Base-by-base conservation (phyloP, 2,329 filamentous ascomycete species). In the Nannizzia gypsea region DNA sequence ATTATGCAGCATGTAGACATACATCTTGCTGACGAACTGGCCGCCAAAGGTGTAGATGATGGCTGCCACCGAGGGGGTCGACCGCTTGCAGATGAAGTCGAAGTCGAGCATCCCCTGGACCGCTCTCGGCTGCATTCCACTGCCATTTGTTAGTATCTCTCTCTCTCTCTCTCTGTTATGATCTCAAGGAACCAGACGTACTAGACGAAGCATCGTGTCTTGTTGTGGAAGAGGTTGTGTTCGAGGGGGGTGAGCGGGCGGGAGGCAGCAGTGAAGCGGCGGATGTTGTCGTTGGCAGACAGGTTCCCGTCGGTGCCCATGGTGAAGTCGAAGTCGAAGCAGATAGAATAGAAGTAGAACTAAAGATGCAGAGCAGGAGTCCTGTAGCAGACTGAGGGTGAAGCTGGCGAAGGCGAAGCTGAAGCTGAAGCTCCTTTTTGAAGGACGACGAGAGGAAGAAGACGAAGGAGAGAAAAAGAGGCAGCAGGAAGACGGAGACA, bases 11-110 rank as follows among this genome's bases (percentile, higher is more conserved):
- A 17, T 13, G 34, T 13, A 11, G 44, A 70, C 76, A 68, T 71
- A 83, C 93, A 99, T 97, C 87, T 99, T 99, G 86, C 90, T 96
- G 75, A 99, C 93, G 85, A 99, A 99, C 80, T 99, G 93, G 68
- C 93, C 93, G 75, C 93, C 93, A 73, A 99, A 99, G 70, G 93
- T 96, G 83, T 99, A 99, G 83, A 99, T 97, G 79, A 99, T 97
- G 74, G 91, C 93, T 67, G 93, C 93, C 62, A 99, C 93, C 61
- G 93, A 99, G 66, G 93, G 93, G 63, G 89, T 95, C 74, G 86
- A 83, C 72, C 93, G 89, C 86, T 97, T 97, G 90, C 93, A 99
- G 80, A 99, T 99, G 84, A 97, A 99, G 83, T 99, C 93, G 77
- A 99, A 99, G 78, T 99, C 93, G 75, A 99, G 88, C 87, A 91